Evolutionary conservation across 2,329 filamentous ascomycete genomes (phyloP).

Genomic region (Cordyceps javanica): DNA sequence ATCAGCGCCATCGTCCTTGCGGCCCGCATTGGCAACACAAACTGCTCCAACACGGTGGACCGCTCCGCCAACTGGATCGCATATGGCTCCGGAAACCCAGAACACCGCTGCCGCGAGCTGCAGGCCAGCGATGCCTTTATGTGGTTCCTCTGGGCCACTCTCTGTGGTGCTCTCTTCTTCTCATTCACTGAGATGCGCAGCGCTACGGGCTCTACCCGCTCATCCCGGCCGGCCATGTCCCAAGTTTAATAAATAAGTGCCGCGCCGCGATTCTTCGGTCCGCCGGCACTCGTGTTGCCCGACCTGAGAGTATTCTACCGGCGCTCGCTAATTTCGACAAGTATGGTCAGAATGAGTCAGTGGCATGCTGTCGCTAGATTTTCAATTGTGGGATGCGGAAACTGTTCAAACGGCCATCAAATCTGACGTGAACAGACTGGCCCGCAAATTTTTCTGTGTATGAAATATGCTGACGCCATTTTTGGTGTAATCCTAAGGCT

Average conservation of each 20-base stretch:
- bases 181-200: constrained; percentile 46
- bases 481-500: background rate
- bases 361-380: background rate
- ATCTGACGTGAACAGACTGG: too few species aligned
- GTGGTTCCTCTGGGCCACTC: constrained; percentile 68
- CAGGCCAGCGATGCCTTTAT: constrained; percentile 71
- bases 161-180: constrained; percentile 51
- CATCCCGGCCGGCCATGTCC: constrained; percentile 47
- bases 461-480: too few species aligned
- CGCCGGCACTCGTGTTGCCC: background rate
- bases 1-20: constrained; percentile 65
- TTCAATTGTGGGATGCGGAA: background rate
- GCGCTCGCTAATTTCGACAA: background rate
- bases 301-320: background rate
- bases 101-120: constrained; percentile 66
- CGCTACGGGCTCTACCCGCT: constrained; percentile 36
- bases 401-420: too few species aligned
- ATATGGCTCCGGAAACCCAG: constrained; percentile 51
- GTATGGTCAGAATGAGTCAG: too few species aligned
- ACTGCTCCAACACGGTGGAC: constrained; percentile 51
- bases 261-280: background rate
- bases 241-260: constrained; percentile 41
- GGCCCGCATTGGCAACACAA: constrained; percentile 60
- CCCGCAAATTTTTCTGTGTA: background rate
- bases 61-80: constrained; percentile 48